A percentile compares a stretch with the other conserved stretches of the same genome.
These are phyloP conservation scores for Colletotrichum incanum DNA, from an alignment of 2,329 filamentous ascomycete species.

Conservation along the genomic window DNA sequence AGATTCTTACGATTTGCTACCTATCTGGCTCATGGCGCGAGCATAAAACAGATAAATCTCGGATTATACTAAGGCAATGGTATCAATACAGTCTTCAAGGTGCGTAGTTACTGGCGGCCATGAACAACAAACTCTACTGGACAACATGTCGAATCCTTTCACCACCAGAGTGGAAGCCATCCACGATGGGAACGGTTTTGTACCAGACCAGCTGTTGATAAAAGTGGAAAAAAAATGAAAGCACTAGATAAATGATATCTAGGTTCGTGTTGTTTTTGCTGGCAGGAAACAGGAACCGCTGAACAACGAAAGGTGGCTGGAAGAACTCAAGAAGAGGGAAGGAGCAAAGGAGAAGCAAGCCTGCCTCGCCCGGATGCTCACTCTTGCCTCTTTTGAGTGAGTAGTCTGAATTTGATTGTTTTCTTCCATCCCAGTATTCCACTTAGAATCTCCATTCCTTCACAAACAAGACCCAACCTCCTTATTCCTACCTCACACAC, in stretches of 20 bases:
- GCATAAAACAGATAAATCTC: too few relatives aligned
- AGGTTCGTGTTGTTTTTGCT: background rate
- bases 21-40: background rate
- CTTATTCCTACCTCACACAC: background rate
- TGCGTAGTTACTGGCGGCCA: background rate
- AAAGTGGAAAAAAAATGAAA: background rate
- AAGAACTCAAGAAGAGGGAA: background rate
- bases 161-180: background rate
- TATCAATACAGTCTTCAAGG: background rate
- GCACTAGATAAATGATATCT: rapidly evolving
- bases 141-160: background rate
- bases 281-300: background rate
- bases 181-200: background rate
- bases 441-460: background rate
- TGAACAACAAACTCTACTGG: background rate
- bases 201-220: background rate
- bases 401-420: background rate
- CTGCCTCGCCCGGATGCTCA: background rate
- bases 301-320: too few relatives aligned
- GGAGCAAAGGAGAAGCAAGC: background rate
- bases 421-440: background rate
- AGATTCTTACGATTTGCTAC: background rate
- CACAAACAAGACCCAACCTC: too few relatives aligned
- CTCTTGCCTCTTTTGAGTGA: background rate
- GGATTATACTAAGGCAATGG: rapidly evolving